Evolutionary conservation across 2,329 filamentous ascomycete species (phyloP).

Genomic region (Trematosphaeria pertusa): DNA sequence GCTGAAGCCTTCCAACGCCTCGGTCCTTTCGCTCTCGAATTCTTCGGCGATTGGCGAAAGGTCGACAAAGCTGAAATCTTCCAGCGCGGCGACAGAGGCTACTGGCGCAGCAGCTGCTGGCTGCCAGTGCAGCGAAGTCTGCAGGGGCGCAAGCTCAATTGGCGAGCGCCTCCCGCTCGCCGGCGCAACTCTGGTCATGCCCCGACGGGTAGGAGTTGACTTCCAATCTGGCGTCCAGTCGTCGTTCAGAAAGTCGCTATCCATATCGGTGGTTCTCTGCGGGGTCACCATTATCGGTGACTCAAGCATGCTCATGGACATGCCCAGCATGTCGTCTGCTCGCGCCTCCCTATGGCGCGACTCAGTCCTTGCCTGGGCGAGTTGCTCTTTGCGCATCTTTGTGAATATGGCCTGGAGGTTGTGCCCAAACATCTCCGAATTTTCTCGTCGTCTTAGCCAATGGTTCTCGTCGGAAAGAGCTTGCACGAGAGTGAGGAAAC

Average conservation of each 20-base stretch:
- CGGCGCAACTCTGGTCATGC: not conserved
- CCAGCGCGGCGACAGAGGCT: constrained; percentile 5
- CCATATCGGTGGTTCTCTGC: not conserved
- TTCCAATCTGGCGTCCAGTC: not conserved
- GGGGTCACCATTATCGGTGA: not conserved
- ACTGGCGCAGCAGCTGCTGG: not conserved
- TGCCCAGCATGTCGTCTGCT: constrained; percentile 12
- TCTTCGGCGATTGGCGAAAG: constrained; percentile 16
- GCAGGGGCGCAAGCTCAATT: not conserved
- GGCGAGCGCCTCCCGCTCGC: not conserved
- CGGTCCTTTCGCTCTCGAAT: constrained; percentile 6
- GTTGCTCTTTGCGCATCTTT: constrained; percentile 2
- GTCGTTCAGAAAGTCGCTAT: not conserved
- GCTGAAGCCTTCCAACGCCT: constrained; percentile 5
- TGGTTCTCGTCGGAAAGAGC: constrained; percentile 26
- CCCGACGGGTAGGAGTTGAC: not conserved
- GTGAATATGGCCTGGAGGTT: constrained; percentile 13
- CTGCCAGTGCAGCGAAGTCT: not conserved
- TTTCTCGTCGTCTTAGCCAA: constrained; percentile 25
- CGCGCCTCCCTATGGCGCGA: constrained; percentile 9
- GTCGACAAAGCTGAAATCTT: constrained; percentile 19
- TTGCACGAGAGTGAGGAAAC: constrained; percentile 17
- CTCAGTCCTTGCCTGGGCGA: constrained; percentile 2
- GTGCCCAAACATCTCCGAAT: constrained; percentile 12
- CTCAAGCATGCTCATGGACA: constrained; percentile 8